phyloP scores from a whole-genome alignment of 148 eudicot genomes.

The Rhododendron ferrugineum region DNA sequence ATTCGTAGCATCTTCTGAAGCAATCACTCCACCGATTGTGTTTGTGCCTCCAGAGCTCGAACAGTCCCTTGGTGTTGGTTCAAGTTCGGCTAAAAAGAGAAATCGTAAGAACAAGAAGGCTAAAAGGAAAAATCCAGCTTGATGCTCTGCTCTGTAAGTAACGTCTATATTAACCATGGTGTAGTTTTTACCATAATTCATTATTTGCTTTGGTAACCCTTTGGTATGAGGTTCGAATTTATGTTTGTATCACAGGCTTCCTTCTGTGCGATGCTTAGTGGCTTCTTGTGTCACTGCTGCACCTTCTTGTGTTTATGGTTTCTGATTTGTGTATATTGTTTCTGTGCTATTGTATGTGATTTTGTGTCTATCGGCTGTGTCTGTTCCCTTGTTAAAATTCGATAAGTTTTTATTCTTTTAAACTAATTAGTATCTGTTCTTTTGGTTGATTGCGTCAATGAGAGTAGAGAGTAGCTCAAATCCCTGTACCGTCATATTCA shows the following conservation, averaged over 20 bases:
- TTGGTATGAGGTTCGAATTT: not conserved
- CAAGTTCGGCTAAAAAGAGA: conserved; percentile 23
- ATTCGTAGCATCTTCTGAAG: conserved; percentile 15
- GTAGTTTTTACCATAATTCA: not conserved
- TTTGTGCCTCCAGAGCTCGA: conserved; percentile 27
- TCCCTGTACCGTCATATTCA: not conserved
- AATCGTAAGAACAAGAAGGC: conserved; percentile 30
- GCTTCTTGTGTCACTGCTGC: not conserved
- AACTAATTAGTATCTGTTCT: not conserved
- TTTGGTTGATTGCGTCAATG: not conserved
- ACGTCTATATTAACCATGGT: not conserved
- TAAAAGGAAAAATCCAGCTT: conserved; percentile 26
- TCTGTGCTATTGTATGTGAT: not conserved
- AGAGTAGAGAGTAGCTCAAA: not conserved
- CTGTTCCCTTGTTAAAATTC: not conserved
- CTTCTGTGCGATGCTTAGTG: not conserved
- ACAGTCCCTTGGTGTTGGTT: conserved; percentile 11
- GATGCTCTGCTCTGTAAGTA: conserved; percentile 23
- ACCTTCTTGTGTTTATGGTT: not conserved
- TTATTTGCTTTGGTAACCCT: not conserved
- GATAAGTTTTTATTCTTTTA: not conserved
- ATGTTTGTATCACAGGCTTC: not conserved
- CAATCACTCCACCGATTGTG: conserved; percentile 16
- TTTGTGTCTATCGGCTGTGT: not conserved
- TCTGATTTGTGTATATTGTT: not conserved